Evolutionary conservation across 2,329 filamentous ascomycete genomes (phyloP).

Genomic region (Fusarium beomiforme): DNA sequence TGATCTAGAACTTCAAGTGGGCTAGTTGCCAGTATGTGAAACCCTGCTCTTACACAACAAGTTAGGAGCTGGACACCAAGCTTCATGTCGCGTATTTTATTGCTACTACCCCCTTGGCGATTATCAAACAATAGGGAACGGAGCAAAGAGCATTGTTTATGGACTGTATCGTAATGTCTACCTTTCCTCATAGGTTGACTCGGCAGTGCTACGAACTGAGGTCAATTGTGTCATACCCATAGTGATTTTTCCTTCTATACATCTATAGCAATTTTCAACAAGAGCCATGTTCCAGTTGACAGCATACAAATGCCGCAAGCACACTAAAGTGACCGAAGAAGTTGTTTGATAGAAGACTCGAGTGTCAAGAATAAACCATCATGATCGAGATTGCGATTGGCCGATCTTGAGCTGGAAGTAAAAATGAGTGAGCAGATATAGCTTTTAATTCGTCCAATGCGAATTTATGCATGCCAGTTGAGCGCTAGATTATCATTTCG

Average conservation of each 20-base stretch:
- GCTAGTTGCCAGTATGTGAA: neutral
- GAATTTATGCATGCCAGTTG: constrained; percentile 24
- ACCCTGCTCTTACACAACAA: neutral
- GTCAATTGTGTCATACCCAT: neutral
- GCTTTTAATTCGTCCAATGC: constrained; percentile 28
- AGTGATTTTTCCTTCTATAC: neutral
- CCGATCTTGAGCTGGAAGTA: neutral
- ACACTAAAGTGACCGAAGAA: neutral
- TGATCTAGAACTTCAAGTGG: neutral
- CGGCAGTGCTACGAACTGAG: constrained; percentile 5
- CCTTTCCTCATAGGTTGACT: neutral
- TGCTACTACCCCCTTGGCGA: neutral
- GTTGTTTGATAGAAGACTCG: neutral
- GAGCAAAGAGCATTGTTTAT: neutral
- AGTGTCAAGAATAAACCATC: neutral
- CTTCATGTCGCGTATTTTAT: neutral
- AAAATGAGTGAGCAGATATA: constrained; percentile 13
- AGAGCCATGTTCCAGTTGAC: neutral
- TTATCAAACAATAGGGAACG: neutral
- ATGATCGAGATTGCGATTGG: constrained; percentile 22
- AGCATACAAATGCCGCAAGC: neutral
- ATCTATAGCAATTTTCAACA: neutral
- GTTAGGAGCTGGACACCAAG: neutral
- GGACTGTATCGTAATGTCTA: neutral
- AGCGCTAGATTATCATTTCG: constrained; percentile 31